Conservation (phyloP, 1,284 basidiomycete species). For the Sanghuangporus baumii region DNA sequence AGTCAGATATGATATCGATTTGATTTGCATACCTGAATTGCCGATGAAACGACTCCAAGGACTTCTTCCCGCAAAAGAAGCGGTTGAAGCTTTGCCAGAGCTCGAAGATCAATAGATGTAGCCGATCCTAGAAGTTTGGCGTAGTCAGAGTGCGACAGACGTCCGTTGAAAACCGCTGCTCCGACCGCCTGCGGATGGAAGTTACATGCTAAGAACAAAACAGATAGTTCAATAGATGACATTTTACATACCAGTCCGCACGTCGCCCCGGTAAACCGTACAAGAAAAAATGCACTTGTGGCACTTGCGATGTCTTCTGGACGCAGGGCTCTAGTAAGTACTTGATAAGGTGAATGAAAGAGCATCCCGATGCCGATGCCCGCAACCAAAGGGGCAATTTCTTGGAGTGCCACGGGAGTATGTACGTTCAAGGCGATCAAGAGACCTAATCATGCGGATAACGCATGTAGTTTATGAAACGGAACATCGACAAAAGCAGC, state of each 20-base stretch:
- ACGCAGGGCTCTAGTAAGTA: conserved; percentile 59
- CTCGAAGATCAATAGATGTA: conserved; percentile 46
- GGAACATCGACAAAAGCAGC: conserved; percentile 6
- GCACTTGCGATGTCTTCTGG: conserved; percentile 66
- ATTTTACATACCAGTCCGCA: conserved; percentile 57
- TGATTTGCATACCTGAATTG: conserved; percentile 42
- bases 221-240: background rate
- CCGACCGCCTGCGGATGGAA: conserved; percentile 51
- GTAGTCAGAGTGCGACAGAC: conserved; percentile 44
- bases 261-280: conserved; percentile 77
- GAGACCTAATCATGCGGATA: conserved; percentile 41
- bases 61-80: conserved; percentile 33
- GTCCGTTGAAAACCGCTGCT: conserved; percentile 64
- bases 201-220: background rate
- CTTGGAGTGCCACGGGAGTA: conserved; percentile 40
- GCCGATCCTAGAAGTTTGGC: conserved; percentile 34
- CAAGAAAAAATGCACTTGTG: conserved; percentile 78
- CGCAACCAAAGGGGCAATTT: conserved; percentile 55
- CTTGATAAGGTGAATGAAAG: conserved; percentile 76
- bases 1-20: conserved; percentile 3
- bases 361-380: conserved; percentile 77
- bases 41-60: conserved; percentile 41
- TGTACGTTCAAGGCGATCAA: conserved; percentile 53
- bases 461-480: conserved; percentile 10
- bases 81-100: conserved; percentile 42